Percentiles rank a stretch among this genome's conserved stretches.
Evolutionary conservation across 345 rosid genomes (phyloP).

Genomic region (Orychophragmus violaceus): DNA sequence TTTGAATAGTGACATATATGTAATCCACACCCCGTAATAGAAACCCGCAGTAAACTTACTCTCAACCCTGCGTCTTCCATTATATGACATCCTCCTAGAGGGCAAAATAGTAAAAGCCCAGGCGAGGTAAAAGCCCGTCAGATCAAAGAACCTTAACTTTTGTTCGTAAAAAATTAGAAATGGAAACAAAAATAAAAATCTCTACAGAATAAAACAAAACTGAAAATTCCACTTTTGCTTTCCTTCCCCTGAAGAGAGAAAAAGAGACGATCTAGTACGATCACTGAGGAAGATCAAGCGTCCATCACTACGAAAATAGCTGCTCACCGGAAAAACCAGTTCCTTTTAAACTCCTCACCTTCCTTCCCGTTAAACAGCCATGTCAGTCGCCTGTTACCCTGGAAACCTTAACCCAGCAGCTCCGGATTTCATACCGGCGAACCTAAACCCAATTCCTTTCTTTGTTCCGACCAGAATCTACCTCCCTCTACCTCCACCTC

Average conservation of each 20-base stretch:
- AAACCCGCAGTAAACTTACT: too few relatives aligned
- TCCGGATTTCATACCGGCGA: conserved; percentile 57
- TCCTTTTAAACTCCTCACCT: neutral
- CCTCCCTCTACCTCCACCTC: conserved; percentile 23
- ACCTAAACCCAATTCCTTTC: conserved; percentile 16
- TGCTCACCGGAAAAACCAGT: conserved; percentile 8
- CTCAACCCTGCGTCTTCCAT: too few relatives aligned
- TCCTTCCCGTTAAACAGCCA: neutral
- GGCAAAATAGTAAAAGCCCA: too few relatives aligned
- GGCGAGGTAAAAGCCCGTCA: too few relatives aligned
- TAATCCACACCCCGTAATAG: too few relatives aligned
- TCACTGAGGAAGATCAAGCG: conserved; percentile 8
- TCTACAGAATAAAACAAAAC: neutral
- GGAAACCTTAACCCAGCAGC: conserved; percentile 39
- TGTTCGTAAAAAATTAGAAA: neutral
- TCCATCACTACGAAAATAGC: neutral
- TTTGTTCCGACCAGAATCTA: conserved; percentile 35
- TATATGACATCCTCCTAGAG: too few relatives aligned
- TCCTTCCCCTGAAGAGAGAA: neutral
- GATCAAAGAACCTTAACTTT: neutral
- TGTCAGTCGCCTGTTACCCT: neutral
- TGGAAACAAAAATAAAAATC: neutral
- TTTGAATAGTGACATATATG: too few relatives aligned
- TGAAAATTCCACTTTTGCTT: neutral
- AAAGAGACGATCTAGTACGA: conserved; percentile 6